Percentiles rank a stretch among this genome's conserved stretches.
phyloP scores from a whole-genome alignment of 2,329 filamentous ascomycete species.

The Aurifilum marmelostoma region DNA sequence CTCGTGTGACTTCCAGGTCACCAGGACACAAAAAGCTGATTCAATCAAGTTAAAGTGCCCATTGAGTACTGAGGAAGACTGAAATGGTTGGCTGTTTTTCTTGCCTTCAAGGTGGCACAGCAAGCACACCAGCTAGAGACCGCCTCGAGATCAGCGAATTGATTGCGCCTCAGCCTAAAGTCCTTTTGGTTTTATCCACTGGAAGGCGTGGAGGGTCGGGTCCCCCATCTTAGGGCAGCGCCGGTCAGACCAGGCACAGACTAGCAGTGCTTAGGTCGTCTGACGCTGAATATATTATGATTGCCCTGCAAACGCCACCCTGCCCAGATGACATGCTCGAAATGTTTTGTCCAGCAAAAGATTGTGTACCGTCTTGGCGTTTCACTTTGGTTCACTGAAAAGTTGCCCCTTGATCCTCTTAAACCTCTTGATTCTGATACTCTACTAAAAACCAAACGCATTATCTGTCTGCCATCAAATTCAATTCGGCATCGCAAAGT shows the following conservation, averaged over 20 bases:
- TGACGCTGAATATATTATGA: background rate
- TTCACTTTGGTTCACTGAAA: background rate
- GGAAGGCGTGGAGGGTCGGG: no score
- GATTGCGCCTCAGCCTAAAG: no score
- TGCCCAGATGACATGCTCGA: background rate
- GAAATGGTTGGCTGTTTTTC: background rate
- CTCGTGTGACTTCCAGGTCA: background rate
- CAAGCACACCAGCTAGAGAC: background rate
- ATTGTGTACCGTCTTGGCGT: slow-evolving; percentile 1
- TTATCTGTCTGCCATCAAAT: background rate
- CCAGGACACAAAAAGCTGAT: background rate
- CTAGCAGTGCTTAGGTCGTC: background rate
- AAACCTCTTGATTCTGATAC: background rate
- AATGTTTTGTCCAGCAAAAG: background rate
- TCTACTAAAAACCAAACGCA: background rate
- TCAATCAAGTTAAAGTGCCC: background rate
- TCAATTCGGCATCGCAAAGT: background rate
- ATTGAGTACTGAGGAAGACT: background rate
- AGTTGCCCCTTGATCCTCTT: background rate
- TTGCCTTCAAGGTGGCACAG: background rate
- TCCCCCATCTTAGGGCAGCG: background rate
- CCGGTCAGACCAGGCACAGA: no score
- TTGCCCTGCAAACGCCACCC: background rate
- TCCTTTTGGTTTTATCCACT: background rate
- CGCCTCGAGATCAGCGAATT: background rate